A percentile compares a stretch with the other conserved stretches of the same genome.
Conservation (phyloP, 768 basidiomycete species). For the Lyophyllum decastes region DNA sequence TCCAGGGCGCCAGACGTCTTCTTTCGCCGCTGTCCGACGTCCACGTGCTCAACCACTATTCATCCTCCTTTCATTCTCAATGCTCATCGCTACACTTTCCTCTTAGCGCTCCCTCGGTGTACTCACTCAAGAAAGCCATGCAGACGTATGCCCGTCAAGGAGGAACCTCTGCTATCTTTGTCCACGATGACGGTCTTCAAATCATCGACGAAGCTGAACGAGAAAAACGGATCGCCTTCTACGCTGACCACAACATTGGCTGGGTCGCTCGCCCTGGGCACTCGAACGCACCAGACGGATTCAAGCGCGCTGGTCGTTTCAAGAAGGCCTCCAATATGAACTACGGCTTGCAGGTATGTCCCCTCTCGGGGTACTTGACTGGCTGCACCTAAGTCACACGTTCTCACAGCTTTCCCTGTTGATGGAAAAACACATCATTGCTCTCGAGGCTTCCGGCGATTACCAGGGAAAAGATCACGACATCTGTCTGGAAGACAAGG, state of each 20-base stretch:
- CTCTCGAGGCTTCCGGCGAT: constrained; percentile 43
- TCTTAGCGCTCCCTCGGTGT: constrained; percentile 67
- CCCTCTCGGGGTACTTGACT: not conserved
- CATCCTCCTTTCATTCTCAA: constrained; percentile 11
- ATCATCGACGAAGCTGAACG: constrained; percentile 61
- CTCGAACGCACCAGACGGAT: constrained; percentile 59
- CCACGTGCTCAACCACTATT: not conserved
- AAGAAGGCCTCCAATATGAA: constrained; percentile 95
- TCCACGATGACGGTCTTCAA: constrained; percentile 87
- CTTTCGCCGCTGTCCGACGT: not conserved
- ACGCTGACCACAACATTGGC: constrained; percentile 75
- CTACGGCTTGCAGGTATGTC: constrained; percentile 54
- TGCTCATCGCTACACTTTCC: constrained; percentile 14
- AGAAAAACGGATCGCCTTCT: constrained; percentile 69
- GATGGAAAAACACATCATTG: constrained; percentile 52
- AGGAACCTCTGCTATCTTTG: constrained; percentile 74
- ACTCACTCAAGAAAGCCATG: constrained; percentile 82
- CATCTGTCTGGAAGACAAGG: constrained; percentile 66
- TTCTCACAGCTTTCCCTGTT: constrained; percentile 58
- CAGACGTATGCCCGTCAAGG: constrained; percentile 93
- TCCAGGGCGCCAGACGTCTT: not conserved
- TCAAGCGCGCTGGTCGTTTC: constrained; percentile 83
- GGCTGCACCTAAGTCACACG: constrained; percentile 2
- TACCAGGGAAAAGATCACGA: constrained; percentile 36
- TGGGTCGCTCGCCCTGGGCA: constrained; percentile 85